These are phyloP conservation scores for Phytophthora europaea DNA, from an alignment of 352 stramenopile genomes.

Conservation along the genomic window DNA sequence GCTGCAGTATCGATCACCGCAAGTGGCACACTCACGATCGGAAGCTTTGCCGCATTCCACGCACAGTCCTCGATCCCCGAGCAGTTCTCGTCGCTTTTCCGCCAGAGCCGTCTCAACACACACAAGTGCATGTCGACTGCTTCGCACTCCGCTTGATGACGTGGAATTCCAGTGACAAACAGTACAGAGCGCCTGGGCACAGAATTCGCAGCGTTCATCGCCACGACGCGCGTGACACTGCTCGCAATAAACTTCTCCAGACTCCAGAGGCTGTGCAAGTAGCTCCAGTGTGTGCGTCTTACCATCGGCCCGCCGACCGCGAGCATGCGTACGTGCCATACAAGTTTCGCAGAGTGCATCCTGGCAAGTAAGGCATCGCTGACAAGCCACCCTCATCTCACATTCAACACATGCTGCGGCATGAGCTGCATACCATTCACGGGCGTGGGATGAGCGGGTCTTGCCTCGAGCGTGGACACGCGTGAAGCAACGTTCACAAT, in stretches of 20 bases:
- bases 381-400: constrained; percentile 70
- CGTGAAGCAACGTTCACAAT: constrained; percentile 81
- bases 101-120: constrained; percentile 77
- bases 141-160: constrained; percentile 27
- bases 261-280: constrained; percentile 57
- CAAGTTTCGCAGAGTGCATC: constrained; percentile 80
- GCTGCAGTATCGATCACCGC: constrained; percentile 85
- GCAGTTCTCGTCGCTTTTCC: constrained; percentile 54
- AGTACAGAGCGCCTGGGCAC: constrained; percentile 59
- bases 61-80: constrained; percentile 68
- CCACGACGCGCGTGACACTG: constrained; percentile 65
- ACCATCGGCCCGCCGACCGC: constrained; percentile 43
- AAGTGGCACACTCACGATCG: constrained; percentile 72
- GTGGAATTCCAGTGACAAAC: constrained; percentile 59
- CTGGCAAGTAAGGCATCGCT: constrained; percentile 70
- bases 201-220: constrained; percentile 69
- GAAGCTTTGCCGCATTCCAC: constrained; percentile 81
- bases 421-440: constrained; percentile 68
- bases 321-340: constrained; percentile 65
- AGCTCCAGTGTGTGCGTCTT: constrained; percentile 56
- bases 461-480: constrained; percentile 75
- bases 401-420: constrained; percentile 80
- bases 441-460: constrained; percentile 58
- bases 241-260: constrained; percentile 63
- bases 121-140: constrained; percentile 49